Conservation (phyloP, 805 yeast species). For the Brettanomyces naardenensis region DNA sequence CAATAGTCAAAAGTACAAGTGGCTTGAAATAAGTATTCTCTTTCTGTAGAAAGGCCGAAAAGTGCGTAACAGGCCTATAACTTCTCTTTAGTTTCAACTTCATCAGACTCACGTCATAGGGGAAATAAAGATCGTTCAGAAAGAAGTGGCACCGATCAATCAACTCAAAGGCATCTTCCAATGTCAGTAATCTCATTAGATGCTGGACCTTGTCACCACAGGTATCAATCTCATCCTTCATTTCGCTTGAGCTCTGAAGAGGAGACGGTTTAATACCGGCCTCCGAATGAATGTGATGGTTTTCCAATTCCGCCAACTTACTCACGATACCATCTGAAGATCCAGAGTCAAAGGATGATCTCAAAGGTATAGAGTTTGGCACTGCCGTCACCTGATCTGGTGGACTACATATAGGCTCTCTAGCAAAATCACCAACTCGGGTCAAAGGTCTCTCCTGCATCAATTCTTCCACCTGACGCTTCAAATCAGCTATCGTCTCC, state of each 20-base stretch:
- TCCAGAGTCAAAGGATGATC: conserved; percentile 5
- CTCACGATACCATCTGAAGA: conserved; percentile 12
- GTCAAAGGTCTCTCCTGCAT: background rate
- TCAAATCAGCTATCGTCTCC: conserved; percentile 10
- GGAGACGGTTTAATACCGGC: background rate
- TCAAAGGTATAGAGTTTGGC: background rate
- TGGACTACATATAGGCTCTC: conserved; percentile 1
- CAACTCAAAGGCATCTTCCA: conserved; percentile 11
- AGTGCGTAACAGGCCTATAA: conserved; percentile 9
- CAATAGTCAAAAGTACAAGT: conserved; percentile 14
- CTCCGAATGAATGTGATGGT: background rate
- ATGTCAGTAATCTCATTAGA: conserved; percentile 8
- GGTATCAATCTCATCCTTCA: conserved; percentile 3
- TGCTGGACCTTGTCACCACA: conserved; percentile 5
- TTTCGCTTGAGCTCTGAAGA: background rate
- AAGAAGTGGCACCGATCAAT: conserved; percentile 16
- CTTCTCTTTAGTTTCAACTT: conserved; percentile 10
- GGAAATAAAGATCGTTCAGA: conserved; percentile 18
- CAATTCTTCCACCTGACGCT: conserved; percentile 7
- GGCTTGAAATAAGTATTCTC: conserved; percentile 13
- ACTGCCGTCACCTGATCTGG: conserved; percentile 4
- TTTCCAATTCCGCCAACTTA: conserved; percentile 9
- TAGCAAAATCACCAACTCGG: background rate
- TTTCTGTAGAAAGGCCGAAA: conserved; percentile 7
- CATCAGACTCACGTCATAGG: conserved; percentile 15